These are phyloP conservation scores for Cystobasidium tubakii DNA, from an alignment of 768 basidiomycete species.

Conservation along the genomic window DNA sequence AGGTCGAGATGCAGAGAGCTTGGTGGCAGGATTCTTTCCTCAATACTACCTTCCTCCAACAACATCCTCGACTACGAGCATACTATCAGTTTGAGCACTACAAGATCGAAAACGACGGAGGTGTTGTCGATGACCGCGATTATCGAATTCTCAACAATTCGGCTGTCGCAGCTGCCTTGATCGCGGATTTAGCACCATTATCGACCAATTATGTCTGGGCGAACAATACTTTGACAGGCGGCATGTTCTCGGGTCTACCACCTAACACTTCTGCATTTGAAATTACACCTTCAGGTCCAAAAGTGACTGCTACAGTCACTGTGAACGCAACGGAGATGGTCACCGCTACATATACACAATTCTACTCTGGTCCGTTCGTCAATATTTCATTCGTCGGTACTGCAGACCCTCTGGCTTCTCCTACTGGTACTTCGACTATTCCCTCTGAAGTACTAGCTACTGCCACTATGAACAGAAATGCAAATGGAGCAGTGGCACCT, in stretches of 20 bases:
- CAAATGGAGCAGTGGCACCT: background rate
- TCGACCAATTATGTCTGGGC: constrained; percentile 42
- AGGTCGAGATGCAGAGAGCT: constrained; percentile 33
- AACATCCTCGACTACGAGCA: background rate
- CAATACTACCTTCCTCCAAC: constrained; percentile 8
- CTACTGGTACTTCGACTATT: constrained; percentile 17
- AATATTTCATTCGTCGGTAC: constrained; percentile 11
- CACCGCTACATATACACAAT: constrained; percentile 9
- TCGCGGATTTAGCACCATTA: constrained; percentile 34
- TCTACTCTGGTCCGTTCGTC: constrained; percentile 17
- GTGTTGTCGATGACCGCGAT: constrained; percentile 35
- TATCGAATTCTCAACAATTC: constrained; percentile 43
- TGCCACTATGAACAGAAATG: background rate
- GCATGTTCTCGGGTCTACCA: background rate
- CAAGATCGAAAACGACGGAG: constrained; percentile 36
- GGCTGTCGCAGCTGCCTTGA: constrained; percentile 38
- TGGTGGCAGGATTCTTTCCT: constrained; percentile 36
- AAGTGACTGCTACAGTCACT: constrained; percentile 11
- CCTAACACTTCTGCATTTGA: constrained; percentile 21
- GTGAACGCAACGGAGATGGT: background rate
- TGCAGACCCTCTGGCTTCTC: constrained; percentile 13
- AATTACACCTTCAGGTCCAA: constrained; percentile 13
- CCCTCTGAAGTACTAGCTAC: background rate
- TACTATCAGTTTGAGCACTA: constrained; percentile 27
- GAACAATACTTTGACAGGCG: constrained; percentile 21